Conservation (phyloP, 345 rosid species). For the Linum trigynum region DNA sequence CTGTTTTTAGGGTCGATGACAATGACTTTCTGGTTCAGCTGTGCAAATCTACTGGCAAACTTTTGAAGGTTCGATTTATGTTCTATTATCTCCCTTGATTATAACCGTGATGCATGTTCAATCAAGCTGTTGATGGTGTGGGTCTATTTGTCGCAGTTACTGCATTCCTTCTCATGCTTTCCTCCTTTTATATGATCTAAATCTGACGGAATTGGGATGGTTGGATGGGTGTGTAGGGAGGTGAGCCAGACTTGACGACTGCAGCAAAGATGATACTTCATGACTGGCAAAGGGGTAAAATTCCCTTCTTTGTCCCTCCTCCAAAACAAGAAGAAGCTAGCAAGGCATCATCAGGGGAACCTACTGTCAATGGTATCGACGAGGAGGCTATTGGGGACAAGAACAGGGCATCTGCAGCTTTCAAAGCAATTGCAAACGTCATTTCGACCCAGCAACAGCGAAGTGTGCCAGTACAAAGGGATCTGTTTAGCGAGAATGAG, state of each 20-base stretch:
- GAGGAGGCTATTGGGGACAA: slow-evolving; percentile 39
- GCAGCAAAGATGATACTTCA: slow-evolving; percentile 7
- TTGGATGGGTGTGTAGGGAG: background rate
- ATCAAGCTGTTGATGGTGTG: background rate
- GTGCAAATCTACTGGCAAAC: slow-evolving; percentile 68
- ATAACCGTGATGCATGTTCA: slow-evolving; percentile 1
- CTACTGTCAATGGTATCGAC: slow-evolving; percentile 29
- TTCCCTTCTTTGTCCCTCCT: background rate
- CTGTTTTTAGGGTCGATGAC: slow-evolving; percentile 64
- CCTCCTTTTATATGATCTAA: no score
- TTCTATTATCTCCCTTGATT: background rate
- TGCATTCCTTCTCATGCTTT: no score
- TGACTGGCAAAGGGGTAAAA: slow-evolving; percentile 7
- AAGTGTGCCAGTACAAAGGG: slow-evolving; percentile 67
- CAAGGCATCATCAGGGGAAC: slow-evolving; percentile 19
- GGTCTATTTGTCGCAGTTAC: no score
- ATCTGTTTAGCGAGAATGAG: slow-evolving; percentile 56
- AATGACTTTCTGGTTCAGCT: slow-evolving; percentile 76
- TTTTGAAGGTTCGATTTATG: slow-evolving; percentile 50
- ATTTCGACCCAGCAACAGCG: slow-evolving; percentile 68
- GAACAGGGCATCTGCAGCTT: slow-evolving; percentile 51
- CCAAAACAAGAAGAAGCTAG: slow-evolving; percentile 18
- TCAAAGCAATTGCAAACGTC: slow-evolving; percentile 62
- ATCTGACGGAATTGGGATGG: background rate
- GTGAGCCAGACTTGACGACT: slow-evolving; percentile 1